A percentile compares a stretch with the other conserved stretches of the same genome.
These are phyloP conservation scores for Agaricus sinodeliciosus DNA, from an alignment of 768 basidiomycete species.

Conservation along the genomic window DNA sequence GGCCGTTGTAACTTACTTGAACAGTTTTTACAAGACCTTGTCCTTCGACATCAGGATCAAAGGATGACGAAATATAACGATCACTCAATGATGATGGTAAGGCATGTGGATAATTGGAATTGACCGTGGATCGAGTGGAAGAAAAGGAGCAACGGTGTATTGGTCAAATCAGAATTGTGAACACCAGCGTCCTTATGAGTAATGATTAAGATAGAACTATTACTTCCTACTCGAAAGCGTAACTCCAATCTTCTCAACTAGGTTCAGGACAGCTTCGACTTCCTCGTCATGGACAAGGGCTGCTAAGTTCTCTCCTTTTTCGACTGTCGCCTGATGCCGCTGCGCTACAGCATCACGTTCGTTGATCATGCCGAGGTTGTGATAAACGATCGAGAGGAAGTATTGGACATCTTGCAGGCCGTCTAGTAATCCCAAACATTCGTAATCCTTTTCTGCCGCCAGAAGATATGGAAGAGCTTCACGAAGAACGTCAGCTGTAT, in stretches of 20 bases:
- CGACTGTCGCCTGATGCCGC: constrained; percentile 41
- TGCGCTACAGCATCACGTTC: constrained; percentile 51
- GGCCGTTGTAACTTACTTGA: constrained; percentile 39
- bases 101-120: constrained; percentile 43
- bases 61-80: constrained; percentile 36
- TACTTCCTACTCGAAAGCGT: constrained; percentile 36
- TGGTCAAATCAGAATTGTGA: constrained; percentile 36
- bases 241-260: constrained; percentile 54
- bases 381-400: constrained; percentile 60
- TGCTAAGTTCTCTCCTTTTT: constrained; percentile 34
- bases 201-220: neutral
- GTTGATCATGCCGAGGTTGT: constrained; percentile 52
- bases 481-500: constrained; percentile 34
- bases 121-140: constrained; percentile 40
- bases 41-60: constrained; percentile 40
- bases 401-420: constrained; percentile 68
- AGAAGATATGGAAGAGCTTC: constrained; percentile 57
- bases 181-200: neutral
- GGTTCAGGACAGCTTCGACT: constrained; percentile 45
- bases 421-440: constrained; percentile 46
- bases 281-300: constrained; percentile 42
- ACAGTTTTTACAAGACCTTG: constrained; percentile 40
- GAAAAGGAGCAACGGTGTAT: constrained; percentile 44
- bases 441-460: constrained; percentile 63
- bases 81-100: constrained; percentile 44